These are phyloP conservation scores for Catharanthus roseus DNA, from an alignment of 257 asterid species.

Conservation along the genomic window DNA sequence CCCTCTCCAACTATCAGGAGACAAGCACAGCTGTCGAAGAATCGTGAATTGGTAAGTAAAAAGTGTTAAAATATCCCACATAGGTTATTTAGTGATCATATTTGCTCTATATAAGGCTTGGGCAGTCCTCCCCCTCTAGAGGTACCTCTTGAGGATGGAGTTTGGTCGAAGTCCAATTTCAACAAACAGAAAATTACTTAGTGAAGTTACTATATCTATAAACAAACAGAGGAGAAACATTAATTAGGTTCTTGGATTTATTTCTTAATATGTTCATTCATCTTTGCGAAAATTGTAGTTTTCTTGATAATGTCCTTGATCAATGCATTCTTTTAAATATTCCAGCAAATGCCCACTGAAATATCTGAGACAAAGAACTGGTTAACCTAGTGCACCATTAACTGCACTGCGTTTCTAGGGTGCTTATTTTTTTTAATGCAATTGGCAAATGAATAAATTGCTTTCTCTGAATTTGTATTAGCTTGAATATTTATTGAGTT, in stretches of 20 bases:
- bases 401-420: background rate
- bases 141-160: too few species aligned
- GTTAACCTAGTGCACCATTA: background rate
- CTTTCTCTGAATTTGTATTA: background rate
- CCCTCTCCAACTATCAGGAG: slow-evolving; percentile 44
- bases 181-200: slow-evolving; percentile 3
- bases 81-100: too few species aligned
- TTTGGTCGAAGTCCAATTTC: too few species aligned
- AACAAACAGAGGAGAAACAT: background rate
- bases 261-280: background rate
- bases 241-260: background rate
- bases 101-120: too few species aligned
- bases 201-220: background rate
- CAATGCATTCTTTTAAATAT: background rate
- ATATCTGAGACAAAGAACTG: background rate
- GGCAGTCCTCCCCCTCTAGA: too few species aligned
- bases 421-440: background rate
- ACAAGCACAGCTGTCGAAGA: slow-evolving; percentile 47
- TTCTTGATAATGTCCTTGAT: background rate
- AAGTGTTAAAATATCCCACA: too few species aligned
- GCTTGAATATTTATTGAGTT: background rate
- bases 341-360: background rate
- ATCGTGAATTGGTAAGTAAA: slow-evolving; percentile 52
- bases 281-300: background rate
- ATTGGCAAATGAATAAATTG: background rate